Conservation (phyloP, 495 filamentous ascomycete genomes). For the Tuber borchii region DNA sequence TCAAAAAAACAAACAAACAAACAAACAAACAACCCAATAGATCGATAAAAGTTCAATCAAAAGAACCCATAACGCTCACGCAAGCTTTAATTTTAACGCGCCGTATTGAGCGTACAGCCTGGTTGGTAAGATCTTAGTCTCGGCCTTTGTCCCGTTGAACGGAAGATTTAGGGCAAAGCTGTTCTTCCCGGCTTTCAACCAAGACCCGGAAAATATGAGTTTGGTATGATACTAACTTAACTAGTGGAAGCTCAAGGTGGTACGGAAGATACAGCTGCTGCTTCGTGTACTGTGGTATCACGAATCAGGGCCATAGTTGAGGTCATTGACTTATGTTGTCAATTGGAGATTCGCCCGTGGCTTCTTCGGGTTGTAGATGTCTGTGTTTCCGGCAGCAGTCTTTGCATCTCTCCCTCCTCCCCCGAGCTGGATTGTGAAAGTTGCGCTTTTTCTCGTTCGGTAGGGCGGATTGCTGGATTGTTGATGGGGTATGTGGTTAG, state of each 20-base stretch:
- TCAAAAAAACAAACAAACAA: too few species aligned
- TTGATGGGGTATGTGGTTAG: too few species aligned
- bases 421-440: conserved; percentile 53
- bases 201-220: conserved; percentile 47
- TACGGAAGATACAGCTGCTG: conserved; percentile 52
- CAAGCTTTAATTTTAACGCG: conserved; percentile 51
- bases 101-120: conserved; percentile 56
- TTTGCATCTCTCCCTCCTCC: conserved; percentile 44
- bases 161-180: conserved; percentile 50
- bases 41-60: background rate
- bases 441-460: conserved; percentile 44
- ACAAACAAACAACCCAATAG: background rate
- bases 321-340: conserved; percentile 46
- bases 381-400: conserved; percentile 53
- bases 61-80: conserved; percentile 11
- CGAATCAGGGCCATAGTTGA: conserved; percentile 30
- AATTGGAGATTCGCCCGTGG: conserved; percentile 48
- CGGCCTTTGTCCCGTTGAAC: conserved; percentile 50
- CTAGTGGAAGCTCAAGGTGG: conserved; percentile 55
- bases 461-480: conserved; percentile 16
- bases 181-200: conserved; percentile 49
- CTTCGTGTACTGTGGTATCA: conserved; percentile 44
- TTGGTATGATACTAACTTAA: conserved; percentile 51
- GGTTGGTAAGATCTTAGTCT: conserved; percentile 50
- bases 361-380: conserved; percentile 49